Evolutionary conservation across 2,329 filamentous ascomycete species (phyloP).

Genomic region (Aspergillus sp.): DNA sequence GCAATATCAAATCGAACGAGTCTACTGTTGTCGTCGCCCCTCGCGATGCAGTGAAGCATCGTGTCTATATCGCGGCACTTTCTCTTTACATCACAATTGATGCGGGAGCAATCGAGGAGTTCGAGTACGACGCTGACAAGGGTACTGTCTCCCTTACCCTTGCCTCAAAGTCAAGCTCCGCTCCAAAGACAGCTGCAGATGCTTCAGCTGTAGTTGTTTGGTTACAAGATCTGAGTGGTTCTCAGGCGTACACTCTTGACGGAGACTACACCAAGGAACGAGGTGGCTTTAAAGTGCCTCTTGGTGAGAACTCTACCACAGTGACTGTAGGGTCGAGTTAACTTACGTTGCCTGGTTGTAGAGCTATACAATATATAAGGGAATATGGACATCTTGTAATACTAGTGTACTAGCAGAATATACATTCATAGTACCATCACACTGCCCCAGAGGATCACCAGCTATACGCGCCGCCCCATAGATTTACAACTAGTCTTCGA

Average conservation of each 20-base stretch:
- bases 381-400: too few species aligned
- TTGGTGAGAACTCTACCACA: not conserved
- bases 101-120: not conserved
- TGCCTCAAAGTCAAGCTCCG: not conserved
- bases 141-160: not conserved
- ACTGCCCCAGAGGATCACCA: too few species aligned
- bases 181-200: not conserved
- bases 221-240: not conserved
- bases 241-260: not conserved
- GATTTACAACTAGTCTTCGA: too few species aligned
- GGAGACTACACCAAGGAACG: not conserved
- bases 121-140: not conserved
- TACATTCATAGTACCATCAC: too few species aligned
- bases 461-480: too few species aligned
- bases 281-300: not conserved
- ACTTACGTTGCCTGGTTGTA: too few species aligned
- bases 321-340: too few species aligned
- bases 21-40: not conserved
- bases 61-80: not conserved
- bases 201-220: not conserved
- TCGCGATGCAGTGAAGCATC: not conserved
- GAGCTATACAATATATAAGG: too few species aligned
- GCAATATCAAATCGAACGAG: conserved; percentile 24
- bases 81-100: not conserved
- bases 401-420: too few species aligned